A percentile compares a stretch with the other conserved stretches of the same genome.
Conservation (phyloP, 768 basidiomycete genomes). For the Russula abietina region DNA sequence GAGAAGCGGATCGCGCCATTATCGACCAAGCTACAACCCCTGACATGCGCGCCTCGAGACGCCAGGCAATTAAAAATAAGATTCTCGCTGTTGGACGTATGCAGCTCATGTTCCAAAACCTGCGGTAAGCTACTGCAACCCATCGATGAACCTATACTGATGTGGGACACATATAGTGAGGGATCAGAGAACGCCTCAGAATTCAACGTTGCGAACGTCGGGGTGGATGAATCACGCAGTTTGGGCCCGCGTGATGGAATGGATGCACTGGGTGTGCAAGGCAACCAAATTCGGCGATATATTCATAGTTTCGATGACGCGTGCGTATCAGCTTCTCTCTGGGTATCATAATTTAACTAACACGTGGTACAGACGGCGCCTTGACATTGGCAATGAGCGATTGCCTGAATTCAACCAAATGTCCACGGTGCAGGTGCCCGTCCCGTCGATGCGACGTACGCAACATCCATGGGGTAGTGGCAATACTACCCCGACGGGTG, state of each 20-base stretch:
- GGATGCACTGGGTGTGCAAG: slow-evolving; percentile 59
- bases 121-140: slow-evolving; percentile 54
- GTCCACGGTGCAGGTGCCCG: slow-evolving; percentile 45
- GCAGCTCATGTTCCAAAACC: slow-evolving; percentile 82
- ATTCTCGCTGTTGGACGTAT: slow-evolving; percentile 88
- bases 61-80: slow-evolving; percentile 86
- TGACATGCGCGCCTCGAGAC: slow-evolving; percentile 36
- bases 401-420: slow-evolving; percentile 49
- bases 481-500: slow-evolving; percentile 20
- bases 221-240: slow-evolving; percentile 28
- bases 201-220: slow-evolving; percentile 37
- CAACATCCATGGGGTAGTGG: slow-evolving; percentile 21
- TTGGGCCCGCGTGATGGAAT: slow-evolving; percentile 33
- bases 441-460: slow-evolving; percentile 51
- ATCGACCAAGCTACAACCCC: slow-evolving; percentile 9
- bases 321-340: slow-evolving; percentile 38
- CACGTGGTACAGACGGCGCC: slow-evolving; percentile 48
- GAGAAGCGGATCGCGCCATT: slow-evolving; percentile 27
- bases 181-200: slow-evolving; percentile 77
- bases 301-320: slow-evolving; percentile 75
- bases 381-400: slow-evolving; percentile 70
- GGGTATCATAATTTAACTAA: background rate
- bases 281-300: slow-evolving; percentile 48
- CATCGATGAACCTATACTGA: background rate
- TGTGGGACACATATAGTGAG: slow-evolving; percentile 43